These are phyloP conservation scores for Rhynchospora breviuscula DNA, from an alignment of 176 grass and related monocot genomes.

Conservation along the genomic window DNA sequence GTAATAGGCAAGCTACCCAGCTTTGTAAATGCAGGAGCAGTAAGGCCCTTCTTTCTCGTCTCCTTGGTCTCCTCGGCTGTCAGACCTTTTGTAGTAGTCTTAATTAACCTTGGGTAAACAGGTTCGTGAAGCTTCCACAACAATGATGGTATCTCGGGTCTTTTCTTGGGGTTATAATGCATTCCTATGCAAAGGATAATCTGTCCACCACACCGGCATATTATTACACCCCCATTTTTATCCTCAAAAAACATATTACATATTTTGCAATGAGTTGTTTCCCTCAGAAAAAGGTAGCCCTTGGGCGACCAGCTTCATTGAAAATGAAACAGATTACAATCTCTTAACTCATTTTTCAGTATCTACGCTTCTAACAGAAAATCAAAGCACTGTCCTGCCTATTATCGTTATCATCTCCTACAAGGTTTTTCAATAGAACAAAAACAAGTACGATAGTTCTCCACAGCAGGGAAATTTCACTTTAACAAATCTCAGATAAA, in stretches of 20 bases:
- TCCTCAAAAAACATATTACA: slow-evolving; percentile 34
- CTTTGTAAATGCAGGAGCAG: slow-evolving; percentile 60
- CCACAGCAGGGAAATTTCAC: too few species aligned
- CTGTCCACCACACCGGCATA: slow-evolving; percentile 50
- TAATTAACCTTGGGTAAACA: slow-evolving; percentile 70
- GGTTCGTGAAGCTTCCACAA: slow-evolving; percentile 86
- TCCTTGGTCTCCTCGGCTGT: slow-evolving; percentile 71
- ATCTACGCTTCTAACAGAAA: too few species aligned
- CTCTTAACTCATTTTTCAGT: too few species aligned
- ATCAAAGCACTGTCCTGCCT: too few species aligned
- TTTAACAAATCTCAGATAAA: too few species aligned
- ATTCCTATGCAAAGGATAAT: slow-evolving; percentile 71
- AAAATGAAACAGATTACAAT: too few species aligned
- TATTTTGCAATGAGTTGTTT: not conserved
- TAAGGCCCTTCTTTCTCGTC: slow-evolving; percentile 74
- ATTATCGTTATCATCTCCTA: too few species aligned
- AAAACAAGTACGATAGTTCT: too few species aligned
- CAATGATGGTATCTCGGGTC: slow-evolving; percentile 72
- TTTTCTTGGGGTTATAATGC: slow-evolving; percentile 84
- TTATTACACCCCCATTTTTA: slow-evolving; percentile 76
- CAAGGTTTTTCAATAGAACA: too few species aligned
- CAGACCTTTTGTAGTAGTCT: slow-evolving; percentile 62
- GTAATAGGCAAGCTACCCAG: slow-evolving; percentile 39
- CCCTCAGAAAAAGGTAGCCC: too few species aligned
- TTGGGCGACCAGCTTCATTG: too few species aligned